Evolutionary conservation across 306 rosid genomes (phyloP).

Genomic region (Corylus avellana): DNA sequence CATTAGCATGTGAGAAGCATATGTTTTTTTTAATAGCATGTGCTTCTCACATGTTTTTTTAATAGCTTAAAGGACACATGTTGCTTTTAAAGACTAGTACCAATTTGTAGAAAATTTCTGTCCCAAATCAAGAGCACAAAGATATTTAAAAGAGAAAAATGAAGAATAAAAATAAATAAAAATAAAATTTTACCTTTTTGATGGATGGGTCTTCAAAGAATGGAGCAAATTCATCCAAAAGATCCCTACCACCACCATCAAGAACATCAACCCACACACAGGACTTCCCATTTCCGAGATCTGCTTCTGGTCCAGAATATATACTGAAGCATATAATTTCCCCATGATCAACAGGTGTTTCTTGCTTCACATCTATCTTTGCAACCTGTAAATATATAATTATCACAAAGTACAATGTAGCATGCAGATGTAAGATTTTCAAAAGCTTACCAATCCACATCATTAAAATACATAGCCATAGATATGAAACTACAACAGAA

Average conservation of each 20-base stretch:
- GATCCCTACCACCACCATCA: constrained; percentile 88
- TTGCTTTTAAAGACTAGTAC: too few species aligned
- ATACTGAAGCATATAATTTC: constrained; percentile 93
- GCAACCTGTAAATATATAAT: constrained; percentile 66
- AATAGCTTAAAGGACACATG: too few species aligned
- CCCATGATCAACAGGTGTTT: constrained; percentile 97
- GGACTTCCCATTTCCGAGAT: constrained; percentile 88
- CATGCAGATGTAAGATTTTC: constrained; percentile 25
- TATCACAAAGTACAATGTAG: constrained; percentile 35
- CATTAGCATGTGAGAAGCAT: too few species aligned
- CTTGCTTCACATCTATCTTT: constrained; percentile 77
- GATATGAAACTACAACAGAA: constrained; percentile 13
- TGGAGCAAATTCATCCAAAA: constrained; percentile 68
- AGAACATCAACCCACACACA: constrained; percentile 98
- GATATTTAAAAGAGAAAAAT: constrained; percentile 23
- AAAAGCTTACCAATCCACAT: constrained; percentile 18
- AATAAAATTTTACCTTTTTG: constrained; percentile 64
- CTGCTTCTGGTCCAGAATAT: constrained; percentile 77
- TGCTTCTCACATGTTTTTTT: too few species aligned
- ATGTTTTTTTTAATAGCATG: too few species aligned
- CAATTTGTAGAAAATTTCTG: too few species aligned
- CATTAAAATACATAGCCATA: constrained; percentile 15
- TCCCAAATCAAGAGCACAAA: constrained; percentile 11
- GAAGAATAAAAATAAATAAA: too few species aligned
- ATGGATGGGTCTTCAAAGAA: constrained; percentile 77